phyloP scores from a whole-genome alignment of 768 basidiomycete species.

The Cystofilobasidium ferigula region DNA sequence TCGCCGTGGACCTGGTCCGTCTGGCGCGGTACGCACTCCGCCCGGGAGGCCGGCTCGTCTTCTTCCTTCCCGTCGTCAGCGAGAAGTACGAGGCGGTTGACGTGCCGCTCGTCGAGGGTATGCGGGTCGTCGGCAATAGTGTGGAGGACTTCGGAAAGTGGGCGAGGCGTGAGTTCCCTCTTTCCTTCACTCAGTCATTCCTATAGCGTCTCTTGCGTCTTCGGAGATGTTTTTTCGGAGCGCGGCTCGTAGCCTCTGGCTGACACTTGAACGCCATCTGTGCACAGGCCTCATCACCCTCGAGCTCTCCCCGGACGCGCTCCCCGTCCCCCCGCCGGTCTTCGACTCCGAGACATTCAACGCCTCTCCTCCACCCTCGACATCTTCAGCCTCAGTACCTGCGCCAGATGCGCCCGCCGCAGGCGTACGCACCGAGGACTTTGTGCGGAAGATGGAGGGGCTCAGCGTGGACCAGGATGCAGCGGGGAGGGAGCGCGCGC shows the following conservation, averaged over 20 bases:
- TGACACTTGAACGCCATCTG: not conserved
- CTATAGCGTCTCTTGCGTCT: slow-evolving; percentile 27
- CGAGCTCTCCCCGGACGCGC: slow-evolving; percentile 36
- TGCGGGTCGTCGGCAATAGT: slow-evolving; percentile 79
- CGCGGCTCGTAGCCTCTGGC: not conserved
- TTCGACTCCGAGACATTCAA: slow-evolving; percentile 41
- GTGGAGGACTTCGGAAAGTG: slow-evolving; percentile 45
- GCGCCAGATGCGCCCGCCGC: not conserved
- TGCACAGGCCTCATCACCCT: slow-evolving; percentile 19
- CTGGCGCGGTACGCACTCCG: slow-evolving; percentile 73
- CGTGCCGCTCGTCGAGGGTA: slow-evolving; percentile 65
- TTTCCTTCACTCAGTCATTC: slow-evolving; percentile 45
- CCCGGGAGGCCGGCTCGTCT: slow-evolving; percentile 78
- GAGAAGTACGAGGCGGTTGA: slow-evolving; percentile 86
- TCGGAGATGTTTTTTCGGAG: no score
- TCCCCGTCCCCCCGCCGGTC: slow-evolving; percentile 44
- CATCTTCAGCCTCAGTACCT: not conserved
- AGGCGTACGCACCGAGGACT: not conserved
- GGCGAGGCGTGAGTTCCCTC: slow-evolving; percentile 40
- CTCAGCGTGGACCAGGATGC: not conserved
- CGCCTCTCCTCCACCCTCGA: not conserved
- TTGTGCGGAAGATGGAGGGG: not conserved
- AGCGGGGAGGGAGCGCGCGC: not conserved
- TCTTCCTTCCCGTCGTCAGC: slow-evolving; percentile 68
- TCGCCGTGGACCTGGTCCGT: slow-evolving; percentile 68